Percentiles rank a stretch among this genome's conserved stretches.
Conservation (phyloP, 2,329 filamentous ascomycete species). For the Elsinoe ampelina region DNA sequence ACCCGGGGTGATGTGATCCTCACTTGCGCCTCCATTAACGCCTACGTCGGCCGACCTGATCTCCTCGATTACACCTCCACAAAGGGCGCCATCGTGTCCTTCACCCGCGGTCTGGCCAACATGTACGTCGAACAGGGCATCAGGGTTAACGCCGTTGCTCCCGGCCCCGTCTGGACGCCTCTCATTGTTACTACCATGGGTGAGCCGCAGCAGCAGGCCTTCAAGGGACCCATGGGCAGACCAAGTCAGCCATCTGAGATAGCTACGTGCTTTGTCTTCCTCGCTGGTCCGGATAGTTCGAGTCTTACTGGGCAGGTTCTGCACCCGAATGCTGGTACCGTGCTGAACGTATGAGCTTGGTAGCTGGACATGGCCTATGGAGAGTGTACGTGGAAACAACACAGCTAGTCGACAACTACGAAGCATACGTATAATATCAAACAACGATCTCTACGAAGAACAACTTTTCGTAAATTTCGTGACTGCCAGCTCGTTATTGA, state of each 20-base stretch:
- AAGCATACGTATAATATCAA: too few species aligned
- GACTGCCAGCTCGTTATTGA: too few species aligned
- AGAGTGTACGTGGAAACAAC: too few species aligned
- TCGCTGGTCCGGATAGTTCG: conserved; percentile 65
- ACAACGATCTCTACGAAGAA: too few species aligned
- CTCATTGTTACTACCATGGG: conserved; percentile 66
- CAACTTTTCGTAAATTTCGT: too few species aligned
- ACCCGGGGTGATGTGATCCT: conserved; percentile 66
- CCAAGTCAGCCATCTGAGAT: conserved; percentile 75
- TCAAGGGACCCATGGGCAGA: conserved; percentile 64
- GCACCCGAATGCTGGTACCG: conserved; percentile 52
- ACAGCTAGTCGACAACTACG: too few species aligned
- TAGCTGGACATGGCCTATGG: too few species aligned
- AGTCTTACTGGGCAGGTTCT: conserved; percentile 66
- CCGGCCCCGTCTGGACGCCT: conserved; percentile 56
- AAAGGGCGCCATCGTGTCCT: conserved; percentile 69
- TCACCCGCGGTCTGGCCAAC: conserved; percentile 68
- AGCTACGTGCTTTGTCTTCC: conserved; percentile 70
- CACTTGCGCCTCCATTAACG: conserved; percentile 78
- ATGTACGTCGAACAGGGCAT: conserved; percentile 65
- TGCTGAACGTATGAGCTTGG: conserved; percentile 34
- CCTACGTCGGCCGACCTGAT: conserved; percentile 70
- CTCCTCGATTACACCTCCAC: conserved; percentile 75
- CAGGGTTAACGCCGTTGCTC: conserved; percentile 63
- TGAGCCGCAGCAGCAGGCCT: conserved; percentile 60